Evolutionary conservation across 495 filamentous ascomycete species (phyloP).

Genomic region (Neurospora terricola): DNA sequence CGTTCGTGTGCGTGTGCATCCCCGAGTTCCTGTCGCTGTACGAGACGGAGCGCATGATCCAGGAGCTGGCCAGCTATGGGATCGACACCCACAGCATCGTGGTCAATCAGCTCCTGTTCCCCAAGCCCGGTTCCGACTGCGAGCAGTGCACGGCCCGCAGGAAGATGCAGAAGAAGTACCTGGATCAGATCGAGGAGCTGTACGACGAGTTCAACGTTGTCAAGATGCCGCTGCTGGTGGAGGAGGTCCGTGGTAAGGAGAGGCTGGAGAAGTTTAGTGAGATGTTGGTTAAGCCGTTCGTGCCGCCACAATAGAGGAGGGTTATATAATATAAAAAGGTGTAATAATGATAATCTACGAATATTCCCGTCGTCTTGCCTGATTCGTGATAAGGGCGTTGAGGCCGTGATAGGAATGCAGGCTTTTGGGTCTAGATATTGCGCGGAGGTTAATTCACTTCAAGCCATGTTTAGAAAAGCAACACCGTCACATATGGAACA

Average conservation of each 20-base stretch:
- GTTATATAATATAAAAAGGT: background rate
- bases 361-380: background rate
- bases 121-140: slow-evolving; percentile 73
- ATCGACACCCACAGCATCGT: slow-evolving; percentile 98
- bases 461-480: background rate
- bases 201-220: slow-evolving; percentile 99
- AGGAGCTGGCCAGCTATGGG: slow-evolving; percentile 84
- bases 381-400: background rate
- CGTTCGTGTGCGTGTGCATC: slow-evolving; percentile 97
- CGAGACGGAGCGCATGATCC: slow-evolving; percentile 99
- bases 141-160: slow-evolving; percentile 91
- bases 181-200: slow-evolving; percentile 96
- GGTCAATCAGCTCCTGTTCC: slow-evolving; percentile 95
- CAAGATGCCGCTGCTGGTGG: slow-evolving; percentile 88
- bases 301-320: slow-evolving; percentile 49
- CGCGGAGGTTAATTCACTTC: background rate
- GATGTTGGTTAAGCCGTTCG: slow-evolving; percentile 81
- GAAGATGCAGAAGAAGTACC: slow-evolving; percentile 99
- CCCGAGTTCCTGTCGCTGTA: slow-evolving; percentile 95
- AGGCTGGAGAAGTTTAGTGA: slow-evolving; percentile 86
- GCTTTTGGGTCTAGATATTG: background rate
- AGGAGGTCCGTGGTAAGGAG: slow-evolving; percentile 93
- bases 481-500: background rate
- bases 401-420: background rate
- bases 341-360: background rate